A percentile compares a stretch with the other conserved stretches of the same genome.
Conservation (phyloP, 2,329 filamentous ascomycete species). For the Venturia oleaginea region DNA sequence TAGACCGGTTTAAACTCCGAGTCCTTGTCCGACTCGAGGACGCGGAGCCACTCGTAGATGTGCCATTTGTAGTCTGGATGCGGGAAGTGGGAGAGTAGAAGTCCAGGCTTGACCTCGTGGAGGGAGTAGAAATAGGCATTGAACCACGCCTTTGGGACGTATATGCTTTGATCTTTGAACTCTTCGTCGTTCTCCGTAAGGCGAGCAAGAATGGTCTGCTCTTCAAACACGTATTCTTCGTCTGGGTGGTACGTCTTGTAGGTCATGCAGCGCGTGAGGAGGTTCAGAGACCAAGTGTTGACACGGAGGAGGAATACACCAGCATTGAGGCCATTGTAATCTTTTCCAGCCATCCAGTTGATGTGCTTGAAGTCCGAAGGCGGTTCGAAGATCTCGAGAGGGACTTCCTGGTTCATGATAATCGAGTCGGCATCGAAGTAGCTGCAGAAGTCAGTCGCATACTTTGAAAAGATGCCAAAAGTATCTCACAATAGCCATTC, state of each 20-base stretch:
- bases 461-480: not conserved
- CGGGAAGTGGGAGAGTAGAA: slow-evolving; percentile 15
- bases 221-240: slow-evolving; percentile 16
- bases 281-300: slow-evolving; percentile 25
- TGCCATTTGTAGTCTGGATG: slow-evolving; percentile 17
- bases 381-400: slow-evolving; percentile 26
- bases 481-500: slow-evolving; percentile 29
- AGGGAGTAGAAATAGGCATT: slow-evolving; percentile 16
- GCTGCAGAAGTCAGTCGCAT: slow-evolving; percentile 15
- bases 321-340: slow-evolving; percentile 28
- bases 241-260: slow-evolving; percentile 18
- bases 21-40: slow-evolving; percentile 14
- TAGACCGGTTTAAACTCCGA: slow-evolving; percentile 13
- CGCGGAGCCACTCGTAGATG: slow-evolving; percentile 16
- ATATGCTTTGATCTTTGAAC: slow-evolving; percentile 15
- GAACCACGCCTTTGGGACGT: slow-evolving; percentile 15
- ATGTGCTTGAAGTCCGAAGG: slow-evolving; percentile 22
- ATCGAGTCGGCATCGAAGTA: slow-evolving; percentile 29
- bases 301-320: slow-evolving; percentile 29
- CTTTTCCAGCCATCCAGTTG: slow-evolving; percentile 24
- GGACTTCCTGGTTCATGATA: slow-evolving; percentile 27
- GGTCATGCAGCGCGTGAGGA: slow-evolving; percentile 23
- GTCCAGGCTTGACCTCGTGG: slow-evolving; percentile 15
- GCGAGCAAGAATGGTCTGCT: slow-evolving; percentile 16
- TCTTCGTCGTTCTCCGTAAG: slow-evolving; percentile 16